These are phyloP conservation scores for Ogataea parapolymorpha DNA, from an alignment of 805 yeast genomes.

Conservation along the genomic window DNA sequence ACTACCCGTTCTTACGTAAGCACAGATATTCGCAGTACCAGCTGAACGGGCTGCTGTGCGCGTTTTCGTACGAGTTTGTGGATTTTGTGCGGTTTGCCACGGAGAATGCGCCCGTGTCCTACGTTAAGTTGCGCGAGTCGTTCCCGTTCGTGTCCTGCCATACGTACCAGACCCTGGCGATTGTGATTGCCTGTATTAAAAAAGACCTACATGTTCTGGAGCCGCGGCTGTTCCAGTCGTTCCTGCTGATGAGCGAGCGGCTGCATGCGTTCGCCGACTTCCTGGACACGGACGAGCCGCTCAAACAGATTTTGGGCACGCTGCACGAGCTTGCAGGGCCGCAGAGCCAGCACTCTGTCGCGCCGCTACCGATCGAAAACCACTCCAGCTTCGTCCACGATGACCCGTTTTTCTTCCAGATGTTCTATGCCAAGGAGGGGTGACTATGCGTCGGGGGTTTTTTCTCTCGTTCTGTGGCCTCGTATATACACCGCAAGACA, in stretches of 20 bases:
- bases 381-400: constrained; percentile 3
- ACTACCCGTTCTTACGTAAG: constrained; percentile 10
- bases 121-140: constrained; percentile 1
- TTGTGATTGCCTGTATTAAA: constrained; percentile 4
- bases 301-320: background rate
- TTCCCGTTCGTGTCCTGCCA: constrained; percentile 12
- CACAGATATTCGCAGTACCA: constrained; percentile 6
- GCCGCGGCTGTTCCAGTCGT: background rate
- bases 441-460: background rate
- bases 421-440: background rate
- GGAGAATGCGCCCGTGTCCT: background rate
- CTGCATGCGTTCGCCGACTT: background rate
- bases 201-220: constrained; percentile 2
- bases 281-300: constrained; percentile 1
- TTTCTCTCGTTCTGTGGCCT: background rate
- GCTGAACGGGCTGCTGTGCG: constrained; percentile 3
- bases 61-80: constrained; percentile 2
- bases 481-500: background rate
- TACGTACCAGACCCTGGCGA: constrained; percentile 6
- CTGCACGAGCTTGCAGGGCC: background rate
- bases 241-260: background rate
- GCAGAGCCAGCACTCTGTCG: background rate
- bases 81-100: constrained; percentile 3
- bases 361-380: constrained; percentile 5
- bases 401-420: constrained; percentile 8